A percentile compares a stretch with the other conserved stretches of the same genome.
These are phyloP conservation scores for Limonium bicolor DNA, from an alignment of 148 eudicot genomes.

Conservation along the genomic window DNA sequence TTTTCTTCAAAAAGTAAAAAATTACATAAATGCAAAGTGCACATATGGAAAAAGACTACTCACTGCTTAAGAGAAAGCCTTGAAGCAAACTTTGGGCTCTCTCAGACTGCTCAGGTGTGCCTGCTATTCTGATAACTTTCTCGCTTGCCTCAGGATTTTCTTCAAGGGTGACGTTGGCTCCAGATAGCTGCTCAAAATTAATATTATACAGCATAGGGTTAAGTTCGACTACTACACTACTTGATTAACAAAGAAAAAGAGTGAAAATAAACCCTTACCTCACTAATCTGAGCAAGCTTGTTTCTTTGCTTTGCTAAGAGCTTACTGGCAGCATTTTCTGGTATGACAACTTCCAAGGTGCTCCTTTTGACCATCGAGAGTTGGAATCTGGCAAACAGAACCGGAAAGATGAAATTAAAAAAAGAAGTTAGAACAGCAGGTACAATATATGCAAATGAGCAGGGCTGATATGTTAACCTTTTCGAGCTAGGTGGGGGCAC, in stretches of 20 bases:
- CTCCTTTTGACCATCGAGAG: constrained; percentile 76
- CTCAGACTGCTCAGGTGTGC: constrained; percentile 92
- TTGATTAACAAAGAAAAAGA: neutral
- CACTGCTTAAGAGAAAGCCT: constrained; percentile 95
- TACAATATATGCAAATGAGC: too few relatives aligned
- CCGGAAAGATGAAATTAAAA: neutral
- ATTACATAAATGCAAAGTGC: too few relatives aligned
- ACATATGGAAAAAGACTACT: too few relatives aligned
- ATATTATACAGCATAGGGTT: neutral
- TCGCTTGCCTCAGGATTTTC: constrained; percentile 55
- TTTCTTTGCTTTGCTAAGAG: constrained; percentile 63
- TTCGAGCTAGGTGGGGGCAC: too few relatives aligned
- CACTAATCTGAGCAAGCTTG: constrained; percentile 87
- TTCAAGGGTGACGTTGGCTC: constrained; percentile 80
- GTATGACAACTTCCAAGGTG: constrained; percentile 81
- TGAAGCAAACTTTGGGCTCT: constrained; percentile 98
- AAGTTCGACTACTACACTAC: neutral
- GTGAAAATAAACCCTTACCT: constrained; percentile 25
- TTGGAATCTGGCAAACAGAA: constrained; percentile 27
- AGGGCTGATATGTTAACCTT: too few relatives aligned
- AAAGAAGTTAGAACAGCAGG: neutral
- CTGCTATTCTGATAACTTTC: constrained; percentile 71
- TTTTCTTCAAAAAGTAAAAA: too few relatives aligned
- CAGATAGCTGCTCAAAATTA: constrained; percentile 55
- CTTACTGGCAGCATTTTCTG: constrained; percentile 66